phyloP scores from a whole-genome alignment of 163 green algal species.

The Chlamydomonas reinhardtii region DNA sequence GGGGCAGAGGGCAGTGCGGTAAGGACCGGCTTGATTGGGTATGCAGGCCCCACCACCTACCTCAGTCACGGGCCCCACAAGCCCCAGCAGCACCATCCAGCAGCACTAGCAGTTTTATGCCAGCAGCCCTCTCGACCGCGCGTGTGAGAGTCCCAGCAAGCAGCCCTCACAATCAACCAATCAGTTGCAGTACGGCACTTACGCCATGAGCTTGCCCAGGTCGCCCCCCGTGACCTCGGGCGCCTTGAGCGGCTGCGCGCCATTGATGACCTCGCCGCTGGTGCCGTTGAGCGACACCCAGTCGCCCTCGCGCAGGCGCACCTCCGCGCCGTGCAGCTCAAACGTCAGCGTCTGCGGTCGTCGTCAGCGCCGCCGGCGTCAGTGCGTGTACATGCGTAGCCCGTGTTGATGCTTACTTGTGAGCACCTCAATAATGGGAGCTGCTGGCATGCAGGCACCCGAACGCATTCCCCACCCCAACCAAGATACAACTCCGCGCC shows the following conservation, averaged over 20 bases:
- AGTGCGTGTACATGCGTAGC: too few relatives aligned
- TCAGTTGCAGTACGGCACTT: background rate
- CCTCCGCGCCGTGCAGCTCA: conserved; percentile 60
- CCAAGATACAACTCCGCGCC: too few relatives aligned
- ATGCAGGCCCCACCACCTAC: background rate
- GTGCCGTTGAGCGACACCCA: conserved; percentile 88
- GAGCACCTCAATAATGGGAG: too few relatives aligned
- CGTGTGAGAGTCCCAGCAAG: too few relatives aligned
- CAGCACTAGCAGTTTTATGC: too few relatives aligned
- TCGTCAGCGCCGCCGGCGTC: too few relatives aligned
- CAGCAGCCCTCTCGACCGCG: too few relatives aligned
- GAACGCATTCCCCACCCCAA: too few relatives aligned
- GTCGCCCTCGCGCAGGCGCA: conserved; percentile 79
- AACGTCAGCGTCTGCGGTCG: conserved; percentile 58
- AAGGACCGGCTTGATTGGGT: background rate
- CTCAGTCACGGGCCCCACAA: background rate
- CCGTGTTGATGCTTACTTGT: too few relatives aligned
- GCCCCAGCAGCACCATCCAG: too few relatives aligned
- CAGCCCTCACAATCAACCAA: too few relatives aligned
- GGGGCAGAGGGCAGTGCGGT: background rate
- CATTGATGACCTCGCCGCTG: conserved; percentile 83
- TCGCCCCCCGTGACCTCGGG: conserved; percentile 67
- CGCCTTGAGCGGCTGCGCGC: conserved; percentile 72
- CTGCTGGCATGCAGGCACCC: too few relatives aligned
- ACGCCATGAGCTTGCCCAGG: conserved; percentile 63